These are phyloP conservation scores for Phytophthora parvispora DNA, from an alignment of 352 stramenopile genomes.

Conservation along the genomic window DNA sequence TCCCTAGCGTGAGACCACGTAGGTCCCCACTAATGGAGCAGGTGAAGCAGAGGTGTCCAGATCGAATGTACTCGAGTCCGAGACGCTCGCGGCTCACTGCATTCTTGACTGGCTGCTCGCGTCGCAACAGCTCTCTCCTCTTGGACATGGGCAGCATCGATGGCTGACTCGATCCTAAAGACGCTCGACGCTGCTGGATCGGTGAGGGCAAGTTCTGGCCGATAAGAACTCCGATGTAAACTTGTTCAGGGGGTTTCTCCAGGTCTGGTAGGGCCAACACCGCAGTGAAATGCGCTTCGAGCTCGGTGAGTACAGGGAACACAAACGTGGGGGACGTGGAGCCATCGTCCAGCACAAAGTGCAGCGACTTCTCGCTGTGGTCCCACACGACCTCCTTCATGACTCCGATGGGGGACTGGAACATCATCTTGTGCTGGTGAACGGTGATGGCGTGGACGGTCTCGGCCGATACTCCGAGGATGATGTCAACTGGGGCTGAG, in stretches of 20 bases:
- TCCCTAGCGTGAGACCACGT: slow-evolving; percentile 61
- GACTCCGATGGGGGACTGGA: slow-evolving; percentile 42
- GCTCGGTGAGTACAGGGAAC: slow-evolving; percentile 48
- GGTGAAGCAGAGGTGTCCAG: slow-evolving; percentile 58
- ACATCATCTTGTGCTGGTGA: slow-evolving; percentile 47
- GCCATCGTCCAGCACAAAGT: slow-evolving; percentile 52
- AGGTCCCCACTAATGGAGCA: slow-evolving; percentile 70
- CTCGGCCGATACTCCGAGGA: slow-evolving; percentile 51
- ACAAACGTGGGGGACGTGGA: slow-evolving; percentile 46
- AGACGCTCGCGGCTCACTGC: slow-evolving; percentile 55
- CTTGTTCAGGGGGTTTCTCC: slow-evolving; percentile 47
- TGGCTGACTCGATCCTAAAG: slow-evolving; percentile 16
- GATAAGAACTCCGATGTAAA: slow-evolving; percentile 76
- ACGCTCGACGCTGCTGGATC: slow-evolving; percentile 67
- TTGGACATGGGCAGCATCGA: slow-evolving; percentile 42
- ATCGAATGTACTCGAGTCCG: slow-evolving; percentile 63
- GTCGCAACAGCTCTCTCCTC: slow-evolving; percentile 60
- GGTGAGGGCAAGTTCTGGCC: slow-evolving; percentile 68
- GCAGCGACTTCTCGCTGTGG: slow-evolving; percentile 66
- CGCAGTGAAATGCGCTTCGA: slow-evolving; percentile 56
- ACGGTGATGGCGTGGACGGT: slow-evolving; percentile 49
- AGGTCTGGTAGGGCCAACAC: slow-evolving; percentile 40
- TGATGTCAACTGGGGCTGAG: slow-evolving; percentile 39
- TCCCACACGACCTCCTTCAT: slow-evolving; percentile 81
- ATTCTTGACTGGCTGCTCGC: slow-evolving; percentile 62